These are phyloP conservation scores for Melanogaster broomeanus DNA, from an alignment of 768 basidiomycete genomes.

Conservation along the genomic window DNA sequence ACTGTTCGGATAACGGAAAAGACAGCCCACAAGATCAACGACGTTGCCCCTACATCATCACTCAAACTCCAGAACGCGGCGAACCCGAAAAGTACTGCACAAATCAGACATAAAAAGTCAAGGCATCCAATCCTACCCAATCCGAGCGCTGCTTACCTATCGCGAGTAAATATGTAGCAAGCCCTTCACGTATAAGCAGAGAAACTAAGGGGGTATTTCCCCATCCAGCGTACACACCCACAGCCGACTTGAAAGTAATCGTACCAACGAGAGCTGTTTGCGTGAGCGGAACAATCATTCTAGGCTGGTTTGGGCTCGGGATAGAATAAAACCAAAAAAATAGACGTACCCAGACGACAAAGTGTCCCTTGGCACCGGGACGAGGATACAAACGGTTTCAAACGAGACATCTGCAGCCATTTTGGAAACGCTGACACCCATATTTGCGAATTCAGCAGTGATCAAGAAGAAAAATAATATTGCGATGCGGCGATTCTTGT, in stretches of 20 bases:
- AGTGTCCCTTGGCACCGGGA: background rate
- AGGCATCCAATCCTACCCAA: background rate
- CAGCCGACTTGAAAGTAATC: slow-evolving; percentile 37
- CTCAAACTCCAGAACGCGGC: background rate
- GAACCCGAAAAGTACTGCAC: background rate
- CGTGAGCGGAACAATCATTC: slow-evolving; percentile 34
- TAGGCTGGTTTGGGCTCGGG: slow-evolving; percentile 8
- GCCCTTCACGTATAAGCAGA: slow-evolving; percentile 45
- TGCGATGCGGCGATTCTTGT: slow-evolving; percentile 30
- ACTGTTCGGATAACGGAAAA: background rate
- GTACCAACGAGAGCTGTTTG: slow-evolving; percentile 41
- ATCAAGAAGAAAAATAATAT: slow-evolving; percentile 28
- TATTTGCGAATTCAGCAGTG: slow-evolving; percentile 31
- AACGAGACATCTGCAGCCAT: slow-evolving; percentile 24
- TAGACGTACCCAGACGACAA: background rate
- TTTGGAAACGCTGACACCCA: slow-evolving; percentile 33
- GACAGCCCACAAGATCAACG: slow-evolving; percentile 5
- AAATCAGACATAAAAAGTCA: background rate
- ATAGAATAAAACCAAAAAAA: background rate
- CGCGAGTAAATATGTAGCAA: slow-evolving; percentile 44
- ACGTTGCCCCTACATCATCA: background rate
- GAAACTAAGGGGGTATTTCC: slow-evolving; percentile 40
- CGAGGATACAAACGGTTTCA: slow-evolving; percentile 1
- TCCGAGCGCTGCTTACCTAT: slow-evolving; percentile 28
- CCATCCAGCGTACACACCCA: slow-evolving; percentile 40